phyloP scores from a whole-genome alignment of 2,329 filamentous ascomycete species.

The Penicillium occitanis region DNA sequence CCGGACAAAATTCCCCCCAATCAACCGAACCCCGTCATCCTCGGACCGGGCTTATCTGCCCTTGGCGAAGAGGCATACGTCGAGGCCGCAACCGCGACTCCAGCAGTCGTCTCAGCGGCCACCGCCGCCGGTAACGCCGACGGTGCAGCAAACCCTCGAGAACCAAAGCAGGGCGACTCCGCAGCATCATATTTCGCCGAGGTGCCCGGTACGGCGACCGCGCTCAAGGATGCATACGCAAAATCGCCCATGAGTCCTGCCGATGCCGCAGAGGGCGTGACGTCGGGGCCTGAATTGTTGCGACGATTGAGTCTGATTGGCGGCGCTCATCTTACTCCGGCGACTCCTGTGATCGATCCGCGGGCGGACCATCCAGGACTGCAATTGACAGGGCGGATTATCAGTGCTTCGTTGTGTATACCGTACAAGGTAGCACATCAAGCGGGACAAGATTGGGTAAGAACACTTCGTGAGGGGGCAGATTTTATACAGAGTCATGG shows the following conservation, averaged over 20 bases:
- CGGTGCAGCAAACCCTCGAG: conserved; percentile 12
- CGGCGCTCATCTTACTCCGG: conserved; percentile 33
- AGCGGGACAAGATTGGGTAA: conserved; percentile 57
- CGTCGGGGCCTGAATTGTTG: conserved; percentile 52
- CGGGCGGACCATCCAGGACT: conserved; percentile 57
- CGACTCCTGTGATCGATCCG: conserved; percentile 53
- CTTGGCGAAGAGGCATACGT: conserved; percentile 29
- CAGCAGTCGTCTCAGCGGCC: conserved; percentile 27
- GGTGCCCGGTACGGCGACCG: conserved; percentile 26
- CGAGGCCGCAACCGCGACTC: conserved; percentile 32
- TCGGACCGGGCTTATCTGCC: conserved; percentile 22
- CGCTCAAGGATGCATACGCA: conserved; percentile 23
- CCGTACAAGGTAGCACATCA: conserved; percentile 60
- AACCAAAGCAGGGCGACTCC: conserved; percentile 25
- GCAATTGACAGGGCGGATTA: conserved; percentile 60
- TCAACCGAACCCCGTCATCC: conserved; percentile 21
- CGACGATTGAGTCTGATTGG: conserved; percentile 53
- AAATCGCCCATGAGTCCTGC: conserved; percentile 37
- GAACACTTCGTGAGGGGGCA: conserved; percentile 20
- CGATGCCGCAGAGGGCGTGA: conserved; percentile 47
- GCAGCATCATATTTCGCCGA: conserved; percentile 33
- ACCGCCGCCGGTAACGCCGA: background rate
- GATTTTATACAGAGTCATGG: background rate
- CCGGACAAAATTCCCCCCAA: conserved; percentile 20
- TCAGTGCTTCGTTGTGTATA: conserved; percentile 64